phyloP scores from a whole-genome alignment of 2,329 filamentous ascomycete species.

The Hortaea sp. region DNA sequence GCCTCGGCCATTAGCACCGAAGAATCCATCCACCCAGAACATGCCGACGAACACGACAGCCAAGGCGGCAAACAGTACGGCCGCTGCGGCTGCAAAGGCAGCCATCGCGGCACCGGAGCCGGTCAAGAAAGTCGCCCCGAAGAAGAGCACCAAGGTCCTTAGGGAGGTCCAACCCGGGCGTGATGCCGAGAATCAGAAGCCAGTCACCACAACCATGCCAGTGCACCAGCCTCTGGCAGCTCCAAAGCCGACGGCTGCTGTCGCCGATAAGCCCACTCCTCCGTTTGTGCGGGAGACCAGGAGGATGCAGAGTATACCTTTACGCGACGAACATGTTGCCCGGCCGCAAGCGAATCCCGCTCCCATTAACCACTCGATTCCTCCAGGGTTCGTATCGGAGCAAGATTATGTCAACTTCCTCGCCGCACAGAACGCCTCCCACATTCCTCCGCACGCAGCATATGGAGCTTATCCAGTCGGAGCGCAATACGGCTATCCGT shows the following conservation, averaged over 20 bases:
- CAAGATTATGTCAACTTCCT: conserved; percentile 6
- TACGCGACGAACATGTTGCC: conserved; percentile 16
- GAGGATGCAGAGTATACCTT: conserved; percentile 18
- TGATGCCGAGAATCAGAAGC: neutral
- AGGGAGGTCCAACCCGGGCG: conserved; percentile 9
- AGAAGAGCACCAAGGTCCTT: conserved; percentile 26
- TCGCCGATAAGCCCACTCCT: conserved; percentile 2
- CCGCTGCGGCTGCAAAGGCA: neutral
- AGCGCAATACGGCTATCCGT: conserved; percentile 8
- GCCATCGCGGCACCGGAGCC: conserved; percentile 5
- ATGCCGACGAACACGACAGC: conserved; percentile 14
- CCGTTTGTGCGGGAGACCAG: conserved; percentile 15
- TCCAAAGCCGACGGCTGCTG: conserved; percentile 2
- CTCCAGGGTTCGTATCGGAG: conserved; percentile 5
- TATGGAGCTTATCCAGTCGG: conserved; percentile 3
- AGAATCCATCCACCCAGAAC: conserved; percentile 28
- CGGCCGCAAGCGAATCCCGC: conserved; percentile 2
- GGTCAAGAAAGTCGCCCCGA: conserved; percentile 19
- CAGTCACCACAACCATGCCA: conserved; percentile 2
- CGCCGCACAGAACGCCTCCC: conserved; percentile 1
- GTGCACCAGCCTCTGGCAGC: conserved; percentile 6
- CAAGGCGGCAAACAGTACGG: conserved; percentile 10
- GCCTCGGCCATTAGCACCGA: conserved; percentile 43
- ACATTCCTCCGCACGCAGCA: neutral
- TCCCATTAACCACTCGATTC: neutral